Percentiles rank a stretch among this genome's conserved stretches.
Conservation (phyloP, 2,329 filamentous ascomycete genomes). For the Xylaria sp. region DNA sequence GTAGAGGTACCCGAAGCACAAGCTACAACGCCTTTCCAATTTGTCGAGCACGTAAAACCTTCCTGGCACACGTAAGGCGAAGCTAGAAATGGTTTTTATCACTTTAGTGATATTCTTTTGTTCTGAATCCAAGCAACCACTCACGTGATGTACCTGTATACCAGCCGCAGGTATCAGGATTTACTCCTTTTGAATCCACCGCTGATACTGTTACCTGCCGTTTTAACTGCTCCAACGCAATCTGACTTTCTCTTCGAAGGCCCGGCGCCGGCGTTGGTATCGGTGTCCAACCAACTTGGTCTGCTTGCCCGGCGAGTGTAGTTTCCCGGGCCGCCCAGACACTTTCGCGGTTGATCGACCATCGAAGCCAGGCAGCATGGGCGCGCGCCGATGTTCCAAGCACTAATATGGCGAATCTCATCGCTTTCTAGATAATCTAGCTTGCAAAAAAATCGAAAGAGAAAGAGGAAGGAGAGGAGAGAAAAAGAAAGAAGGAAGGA, state of each 20-base stretch:
- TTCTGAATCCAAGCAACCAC: constrained; percentile 25
- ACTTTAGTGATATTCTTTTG: background rate
- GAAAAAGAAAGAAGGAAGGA: background rate
- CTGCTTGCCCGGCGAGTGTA: constrained; percentile 1
- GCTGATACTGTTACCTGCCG: too few species aligned
- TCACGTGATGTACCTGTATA: constrained; percentile 45
- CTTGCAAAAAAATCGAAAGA: background rate
- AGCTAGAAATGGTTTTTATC: constrained; percentile 32
- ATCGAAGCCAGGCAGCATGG: constrained; percentile 43
- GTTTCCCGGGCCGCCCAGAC: constrained; percentile 42
- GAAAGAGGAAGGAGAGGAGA: background rate
- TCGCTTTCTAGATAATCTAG: constrained; percentile 9
- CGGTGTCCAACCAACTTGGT: constrained; percentile 44
- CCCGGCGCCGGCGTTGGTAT: constrained; percentile 45
- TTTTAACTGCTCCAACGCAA: constrained; percentile 30
- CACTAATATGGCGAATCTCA: constrained; percentile 37
- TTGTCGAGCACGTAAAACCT: constrained; percentile 48
- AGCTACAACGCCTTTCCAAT: constrained; percentile 51
- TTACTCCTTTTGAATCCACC: constrained; percentile 38
- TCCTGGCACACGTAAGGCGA: constrained; percentile 41
- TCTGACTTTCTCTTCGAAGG: constrained; percentile 28
- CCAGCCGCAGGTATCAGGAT: constrained; percentile 48
- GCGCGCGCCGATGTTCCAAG: constrained; percentile 35
- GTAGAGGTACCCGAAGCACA: constrained; percentile 49
- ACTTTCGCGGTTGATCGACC: constrained; percentile 39